These are phyloP conservation scores for Lojkania enalia DNA, from an alignment of 2,329 filamentous ascomycete species.

Conservation along the genomic window DNA sequence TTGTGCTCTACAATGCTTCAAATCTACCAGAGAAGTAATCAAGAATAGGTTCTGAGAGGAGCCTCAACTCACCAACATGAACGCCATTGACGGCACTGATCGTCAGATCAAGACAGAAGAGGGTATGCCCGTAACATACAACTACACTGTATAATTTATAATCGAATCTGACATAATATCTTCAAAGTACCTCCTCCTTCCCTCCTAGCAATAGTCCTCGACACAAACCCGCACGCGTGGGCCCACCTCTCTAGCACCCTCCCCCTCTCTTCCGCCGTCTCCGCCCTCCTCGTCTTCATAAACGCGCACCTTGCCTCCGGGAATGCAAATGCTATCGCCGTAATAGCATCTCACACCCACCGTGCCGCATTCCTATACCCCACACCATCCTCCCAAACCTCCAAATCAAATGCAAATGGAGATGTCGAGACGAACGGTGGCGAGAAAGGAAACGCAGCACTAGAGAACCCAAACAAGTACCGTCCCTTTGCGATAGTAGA, in stretches of 20 bases:
- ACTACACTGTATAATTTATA: neutral
- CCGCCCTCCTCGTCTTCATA: conserved; percentile 91
- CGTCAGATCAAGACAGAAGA: conserved; percentile 47
- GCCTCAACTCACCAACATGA: conserved; percentile 55
- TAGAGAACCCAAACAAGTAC: conserved; percentile 78
- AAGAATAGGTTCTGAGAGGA: too few relatives aligned
- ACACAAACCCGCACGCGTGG: conserved; percentile 97
- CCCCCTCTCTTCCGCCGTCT: conserved; percentile 80
- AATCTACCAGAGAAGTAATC: too few relatives aligned
- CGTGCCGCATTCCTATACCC: conserved; percentile 91
- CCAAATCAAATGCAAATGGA: conserved; percentile 26
- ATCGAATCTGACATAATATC: neutral
- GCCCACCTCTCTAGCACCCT: conserved; percentile 73
- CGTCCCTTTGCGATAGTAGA: conserved; percentile 89
- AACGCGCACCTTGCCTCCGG: conserved; percentile 95
- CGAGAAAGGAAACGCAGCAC: conserved; percentile 22
- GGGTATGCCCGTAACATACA: conserved; percentile 21
- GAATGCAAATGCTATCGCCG: conserved; percentile 87
- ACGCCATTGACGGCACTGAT: conserved; percentile 64
- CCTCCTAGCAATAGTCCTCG: conserved; percentile 85
- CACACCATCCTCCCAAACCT: conserved; percentile 42
- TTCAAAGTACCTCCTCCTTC: conserved; percentile 66
- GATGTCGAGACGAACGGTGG: conserved; percentile 33
- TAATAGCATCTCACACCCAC: conserved; percentile 87
- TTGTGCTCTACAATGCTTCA: too few relatives aligned